Percentiles rank a stretch among this genome's conserved stretches.
Conservation (phyloP, 108 stramenopile genomes). For the Schizochytrium sp. region DNA sequence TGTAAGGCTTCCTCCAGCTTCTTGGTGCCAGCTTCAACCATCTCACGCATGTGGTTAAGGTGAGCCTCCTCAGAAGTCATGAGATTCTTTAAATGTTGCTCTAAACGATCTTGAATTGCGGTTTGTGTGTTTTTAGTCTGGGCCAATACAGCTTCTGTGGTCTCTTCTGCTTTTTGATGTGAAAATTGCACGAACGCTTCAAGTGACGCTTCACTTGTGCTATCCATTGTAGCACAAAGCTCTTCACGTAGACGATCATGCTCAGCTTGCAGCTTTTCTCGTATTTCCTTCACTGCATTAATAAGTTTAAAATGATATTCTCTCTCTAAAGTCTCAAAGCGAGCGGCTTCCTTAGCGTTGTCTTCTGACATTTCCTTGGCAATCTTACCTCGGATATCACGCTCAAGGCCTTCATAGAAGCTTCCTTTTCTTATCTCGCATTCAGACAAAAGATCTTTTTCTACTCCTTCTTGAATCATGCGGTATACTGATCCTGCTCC, state of each 20-base stretch:
- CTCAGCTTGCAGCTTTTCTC: background rate
- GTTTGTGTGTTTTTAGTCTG: background rate
- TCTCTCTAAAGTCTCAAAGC: background rate
- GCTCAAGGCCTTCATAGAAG: background rate
- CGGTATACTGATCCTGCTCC: background rate
- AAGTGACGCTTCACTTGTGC: background rate
- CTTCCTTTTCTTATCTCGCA: background rate
- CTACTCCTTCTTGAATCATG: background rate
- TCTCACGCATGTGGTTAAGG: background rate
- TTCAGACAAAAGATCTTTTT: background rate
- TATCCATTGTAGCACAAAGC: background rate
- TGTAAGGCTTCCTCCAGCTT: background rate
- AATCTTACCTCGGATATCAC: conserved; percentile 21
- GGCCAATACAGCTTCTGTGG: background rate
- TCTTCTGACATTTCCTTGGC: background rate
- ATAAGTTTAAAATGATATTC: background rate
- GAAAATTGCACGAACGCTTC: conserved; percentile 16
- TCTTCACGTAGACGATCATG: background rate
- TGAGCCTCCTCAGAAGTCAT: background rate
- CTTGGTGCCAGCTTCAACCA: background rate
- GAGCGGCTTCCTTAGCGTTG: background rate
- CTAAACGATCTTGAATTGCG: background rate
- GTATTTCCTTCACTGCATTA: background rate
- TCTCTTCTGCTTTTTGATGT: conserved; percentile 20
- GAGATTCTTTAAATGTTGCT: conserved; percentile 4